phyloP scores from a whole-genome alignment of 1,284 basidiomycete genomes.

The Rhodotorula sp. region DNA sequence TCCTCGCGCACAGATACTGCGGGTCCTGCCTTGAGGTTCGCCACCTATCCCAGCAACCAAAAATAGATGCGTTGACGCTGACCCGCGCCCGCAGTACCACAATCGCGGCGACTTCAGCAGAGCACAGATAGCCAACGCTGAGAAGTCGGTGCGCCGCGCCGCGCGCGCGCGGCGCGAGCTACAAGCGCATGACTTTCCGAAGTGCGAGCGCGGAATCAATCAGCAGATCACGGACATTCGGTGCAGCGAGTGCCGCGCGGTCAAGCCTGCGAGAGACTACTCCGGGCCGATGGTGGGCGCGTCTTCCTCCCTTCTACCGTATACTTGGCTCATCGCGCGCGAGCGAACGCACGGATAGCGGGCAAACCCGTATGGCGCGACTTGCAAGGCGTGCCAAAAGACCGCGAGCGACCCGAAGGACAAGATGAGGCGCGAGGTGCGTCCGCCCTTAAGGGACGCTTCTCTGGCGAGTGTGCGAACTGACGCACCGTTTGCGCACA shows the following conservation, averaged over 20 bases:
- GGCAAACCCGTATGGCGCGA: not conserved
- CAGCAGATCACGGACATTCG: not conserved
- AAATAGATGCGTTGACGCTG: too few species aligned
- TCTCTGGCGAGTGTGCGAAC: too few species aligned
- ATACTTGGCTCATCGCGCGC: too few species aligned
- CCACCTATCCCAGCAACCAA: not conserved
- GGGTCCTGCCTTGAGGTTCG: not conserved
- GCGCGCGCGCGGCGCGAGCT: not conserved
- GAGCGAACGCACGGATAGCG: not conserved
- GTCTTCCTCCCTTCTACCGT: too few species aligned
- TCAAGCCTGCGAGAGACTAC: not conserved
- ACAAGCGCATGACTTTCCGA: not conserved
- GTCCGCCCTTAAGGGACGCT: not conserved
- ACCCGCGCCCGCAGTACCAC: not conserved
- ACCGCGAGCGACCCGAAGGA: not conserved
- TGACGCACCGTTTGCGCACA: not conserved
- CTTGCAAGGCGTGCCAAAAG: not conserved
- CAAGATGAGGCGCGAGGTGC: not conserved
- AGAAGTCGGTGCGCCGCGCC: not conserved
- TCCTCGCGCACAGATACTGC: not conserved
- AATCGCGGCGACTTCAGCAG: not conserved
- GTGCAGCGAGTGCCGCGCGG: not conserved
- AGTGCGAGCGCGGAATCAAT: not conserved
- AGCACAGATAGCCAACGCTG: not conserved
- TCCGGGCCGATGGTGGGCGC: not conserved